Evolutionary conservation across 306 rosid genomes (phyloP).

Genomic region (Clitoria ternatea): DNA sequence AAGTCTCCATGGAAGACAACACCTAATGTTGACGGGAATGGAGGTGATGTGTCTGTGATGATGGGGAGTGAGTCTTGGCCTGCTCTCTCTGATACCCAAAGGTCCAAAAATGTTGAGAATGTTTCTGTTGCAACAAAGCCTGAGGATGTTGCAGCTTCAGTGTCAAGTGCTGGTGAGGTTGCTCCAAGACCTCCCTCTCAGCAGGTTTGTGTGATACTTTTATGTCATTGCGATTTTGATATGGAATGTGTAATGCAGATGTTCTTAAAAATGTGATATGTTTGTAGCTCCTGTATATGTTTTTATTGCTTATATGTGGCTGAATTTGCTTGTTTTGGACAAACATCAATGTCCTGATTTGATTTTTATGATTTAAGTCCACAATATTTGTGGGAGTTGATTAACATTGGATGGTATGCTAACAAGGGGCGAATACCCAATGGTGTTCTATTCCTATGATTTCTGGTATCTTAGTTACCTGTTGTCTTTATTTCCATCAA

Average conservation of each 20-base stretch:
- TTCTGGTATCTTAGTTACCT: not conserved
- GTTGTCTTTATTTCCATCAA: not conserved
- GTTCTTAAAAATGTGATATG: not conserved
- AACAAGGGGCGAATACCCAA: not conserved
- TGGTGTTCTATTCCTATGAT: not conserved
- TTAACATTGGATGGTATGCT: not conserved
- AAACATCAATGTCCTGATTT: not conserved
- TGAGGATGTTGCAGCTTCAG: slow-evolving; percentile 19
- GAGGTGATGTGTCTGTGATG: slow-evolving; percentile 54
- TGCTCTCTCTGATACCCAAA: slow-evolving; percentile 72
- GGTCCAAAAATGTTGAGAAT: slow-evolving; percentile 41
- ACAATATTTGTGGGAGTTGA: not conserved
- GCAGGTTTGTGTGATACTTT: slow-evolving; percentile 42
- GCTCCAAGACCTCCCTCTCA: slow-evolving; percentile 36
- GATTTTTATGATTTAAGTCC: not conserved
- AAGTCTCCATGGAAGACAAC: slow-evolving; percentile 91
- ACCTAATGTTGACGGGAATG: slow-evolving; percentile 41
- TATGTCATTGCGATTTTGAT: not conserved
- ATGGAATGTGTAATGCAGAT: not conserved
- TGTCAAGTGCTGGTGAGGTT: slow-evolving; percentile 31
- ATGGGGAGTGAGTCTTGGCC: slow-evolving; percentile 88
- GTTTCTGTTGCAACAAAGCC: slow-evolving; percentile 31
- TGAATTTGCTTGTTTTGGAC: not conserved
- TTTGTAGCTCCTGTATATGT: not conserved
- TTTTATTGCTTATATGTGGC: not conserved